Conservation (phyloP, 2,329 filamentous ascomycete species). For the Pseudopithomyces chartarum region DNA sequence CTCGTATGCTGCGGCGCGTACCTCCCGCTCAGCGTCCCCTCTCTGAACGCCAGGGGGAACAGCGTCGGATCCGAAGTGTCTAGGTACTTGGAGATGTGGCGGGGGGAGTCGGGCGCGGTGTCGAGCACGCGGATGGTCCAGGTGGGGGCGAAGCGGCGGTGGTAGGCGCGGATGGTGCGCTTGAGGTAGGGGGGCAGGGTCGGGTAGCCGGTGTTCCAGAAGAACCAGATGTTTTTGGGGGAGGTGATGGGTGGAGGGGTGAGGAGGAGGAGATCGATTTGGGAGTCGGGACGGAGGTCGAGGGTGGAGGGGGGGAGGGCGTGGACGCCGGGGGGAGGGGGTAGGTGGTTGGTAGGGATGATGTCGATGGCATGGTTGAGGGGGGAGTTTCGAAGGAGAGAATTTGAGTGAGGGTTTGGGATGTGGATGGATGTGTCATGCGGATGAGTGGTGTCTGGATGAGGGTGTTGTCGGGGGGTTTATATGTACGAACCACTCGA, state of each 20-base stretch:
- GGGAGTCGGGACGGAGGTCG: not conserved
- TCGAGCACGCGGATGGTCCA: conserved; percentile 61
- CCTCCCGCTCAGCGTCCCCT: conserved; percentile 55
- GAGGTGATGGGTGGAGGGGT: conserved; percentile 44
- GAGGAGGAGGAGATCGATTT: not conserved
- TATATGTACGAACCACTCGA: too few relatives aligned
- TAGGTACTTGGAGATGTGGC: conserved; percentile 59
- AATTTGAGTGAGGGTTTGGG: not conserved
- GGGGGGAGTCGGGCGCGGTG: conserved; percentile 48
- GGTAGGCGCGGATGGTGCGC: conserved; percentile 60
- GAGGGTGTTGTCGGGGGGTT: too few relatives aligned
- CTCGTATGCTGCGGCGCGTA: conserved; percentile 61
- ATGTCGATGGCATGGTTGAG: not conserved
- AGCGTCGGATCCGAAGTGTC: conserved; percentile 49
- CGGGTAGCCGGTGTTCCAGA: conserved; percentile 59
- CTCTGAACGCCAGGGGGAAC: conserved; percentile 58
- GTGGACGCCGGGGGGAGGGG: not conserved
- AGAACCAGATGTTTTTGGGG: conserved; percentile 63
- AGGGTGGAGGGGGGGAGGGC: not conserved
- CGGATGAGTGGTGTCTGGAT: too few relatives aligned
- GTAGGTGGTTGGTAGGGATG: not conserved
- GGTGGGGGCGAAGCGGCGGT: conserved; percentile 58
- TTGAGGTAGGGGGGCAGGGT: conserved; percentile 58
- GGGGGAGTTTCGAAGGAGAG: not conserved
- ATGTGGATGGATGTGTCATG: too few relatives aligned